These are phyloP conservation scores for Lycium ferocissimum DNA, from an alignment of 257 asterid species.

Conservation along the genomic window DNA sequence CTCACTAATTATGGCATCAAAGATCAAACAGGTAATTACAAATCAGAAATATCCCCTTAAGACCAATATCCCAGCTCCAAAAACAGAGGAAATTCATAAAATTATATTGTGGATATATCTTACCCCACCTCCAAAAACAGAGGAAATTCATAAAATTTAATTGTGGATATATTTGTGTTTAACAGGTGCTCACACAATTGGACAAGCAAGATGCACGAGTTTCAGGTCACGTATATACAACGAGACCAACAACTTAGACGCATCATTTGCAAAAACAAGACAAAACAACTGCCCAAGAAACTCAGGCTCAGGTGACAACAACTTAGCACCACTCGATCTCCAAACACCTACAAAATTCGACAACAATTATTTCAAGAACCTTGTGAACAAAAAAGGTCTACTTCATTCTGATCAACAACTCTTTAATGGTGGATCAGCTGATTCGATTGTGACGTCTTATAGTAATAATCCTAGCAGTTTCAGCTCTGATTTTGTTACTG, in stretches of 20 bases:
- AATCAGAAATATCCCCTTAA: neutral
- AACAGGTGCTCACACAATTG: conserved; percentile 86
- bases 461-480: conserved; percentile 45
- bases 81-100: too few species aligned
- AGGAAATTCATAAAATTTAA: neutral
- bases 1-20: neutral
- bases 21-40: neutral
- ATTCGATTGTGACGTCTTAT: conserved; percentile 29
- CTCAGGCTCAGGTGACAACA: conserved; percentile 74
- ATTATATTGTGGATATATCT: too few species aligned
- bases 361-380: conserved; percentile 31
- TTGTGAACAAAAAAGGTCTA: conserved; percentile 29
- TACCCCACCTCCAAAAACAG: neutral
- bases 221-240: conserved; percentile 83
- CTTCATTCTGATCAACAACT: conserved; percentile 37
- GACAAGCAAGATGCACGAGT: conserved; percentile 80
- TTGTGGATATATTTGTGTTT: neutral
- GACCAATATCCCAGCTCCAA: neutral
- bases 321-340: conserved; percentile 44
- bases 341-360: conserved; percentile 33
- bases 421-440: conserved; percentile 30
- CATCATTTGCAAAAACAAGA: conserved; percentile 57
- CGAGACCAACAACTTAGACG: conserved; percentile 63
- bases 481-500: conserved; percentile 59
- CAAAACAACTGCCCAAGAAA: conserved; percentile 64